phyloP scores from a whole-genome alignment of 2,329 filamentous ascomycete species.

The Alternaria tenuissima region DNA sequence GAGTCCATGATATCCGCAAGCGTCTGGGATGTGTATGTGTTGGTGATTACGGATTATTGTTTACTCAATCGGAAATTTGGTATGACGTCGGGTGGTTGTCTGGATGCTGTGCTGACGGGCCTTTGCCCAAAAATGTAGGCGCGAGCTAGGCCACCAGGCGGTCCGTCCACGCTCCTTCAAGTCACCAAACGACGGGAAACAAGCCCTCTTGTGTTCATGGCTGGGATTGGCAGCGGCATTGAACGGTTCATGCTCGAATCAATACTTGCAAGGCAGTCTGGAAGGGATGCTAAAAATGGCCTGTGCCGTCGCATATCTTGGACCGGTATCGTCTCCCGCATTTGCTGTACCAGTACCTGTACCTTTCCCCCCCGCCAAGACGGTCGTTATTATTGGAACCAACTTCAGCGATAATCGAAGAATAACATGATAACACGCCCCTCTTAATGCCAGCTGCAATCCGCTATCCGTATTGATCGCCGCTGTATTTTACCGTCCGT shows the following conservation, averaged over 20 bases:
- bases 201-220: not conserved
- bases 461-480: slow-evolving; percentile 16
- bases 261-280: not conserved
- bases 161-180: slow-evolving; percentile 10
- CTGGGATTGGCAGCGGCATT: not conserved
- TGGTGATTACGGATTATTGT: not conserved
- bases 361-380: slow-evolving; percentile 31
- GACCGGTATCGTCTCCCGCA: slow-evolving; percentile 17
- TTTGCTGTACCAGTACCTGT: slow-evolving; percentile 23
- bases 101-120: slow-evolving; percentile 22
- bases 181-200: slow-evolving; percentile 10
- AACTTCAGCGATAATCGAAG: slow-evolving; percentile 22
- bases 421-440: slow-evolving; percentile 10
- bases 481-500: slow-evolving; percentile 16
- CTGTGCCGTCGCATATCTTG: not conserved
- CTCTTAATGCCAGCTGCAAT: slow-evolving; percentile 3
- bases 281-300: not conserved
- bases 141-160: slow-evolving; percentile 26
- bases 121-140: slow-evolving; percentile 33
- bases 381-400: slow-evolving; percentile 33
- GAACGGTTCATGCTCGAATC: not conserved
- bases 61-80: not conserved
- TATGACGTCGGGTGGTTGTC: slow-evolving; percentile 24
- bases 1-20: slow-evolving; percentile 44
- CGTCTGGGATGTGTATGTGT: not conserved